A percentile compares a stretch with the other conserved stretches of the same genome.
Evolutionary conservation across 1,284 basidiomycete species (phyloP).

Genomic region (Peniophora sp.): DNA sequence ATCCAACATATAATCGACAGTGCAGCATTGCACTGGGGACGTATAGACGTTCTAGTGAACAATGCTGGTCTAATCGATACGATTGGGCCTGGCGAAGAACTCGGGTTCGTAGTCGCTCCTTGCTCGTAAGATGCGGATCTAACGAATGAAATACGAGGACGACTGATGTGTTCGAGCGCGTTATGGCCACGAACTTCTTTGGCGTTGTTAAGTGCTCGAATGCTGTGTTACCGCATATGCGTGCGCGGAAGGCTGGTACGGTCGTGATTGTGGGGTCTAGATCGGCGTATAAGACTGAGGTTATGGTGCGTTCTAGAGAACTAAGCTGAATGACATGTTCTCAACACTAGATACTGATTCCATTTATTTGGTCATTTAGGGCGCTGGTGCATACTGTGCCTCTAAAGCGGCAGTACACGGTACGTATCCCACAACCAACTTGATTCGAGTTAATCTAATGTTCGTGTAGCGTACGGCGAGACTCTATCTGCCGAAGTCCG

Average conservation of each 20-base stretch:
- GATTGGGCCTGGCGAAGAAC: not conserved
- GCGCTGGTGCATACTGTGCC: not conserved
- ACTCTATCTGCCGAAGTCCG: not conserved
- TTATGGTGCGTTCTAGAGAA: not conserved
- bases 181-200: not conserved
- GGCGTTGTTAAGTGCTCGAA: not conserved
- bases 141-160: not conserved
- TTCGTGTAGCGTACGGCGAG: not conserved
- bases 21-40: not conserved
- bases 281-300: not conserved
- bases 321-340: no score
- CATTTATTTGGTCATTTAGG: no score
- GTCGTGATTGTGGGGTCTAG: not conserved
- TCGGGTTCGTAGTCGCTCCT: not conserved
- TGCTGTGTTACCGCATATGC: not conserved
- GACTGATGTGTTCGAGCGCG: not conserved
- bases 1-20: not conserved
- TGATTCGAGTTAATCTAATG: not conserved
- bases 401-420: constrained; percentile 1
- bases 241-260: not conserved
- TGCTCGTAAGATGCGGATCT: not conserved
- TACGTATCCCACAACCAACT: not conserved
- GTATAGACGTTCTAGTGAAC: not conserved
- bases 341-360: not conserved
- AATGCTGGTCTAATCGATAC: not conserved